phyloP scores from a whole-genome alignment of 2,329 filamentous ascomycete species.

The Trichoderma atrobrunneum region DNA sequence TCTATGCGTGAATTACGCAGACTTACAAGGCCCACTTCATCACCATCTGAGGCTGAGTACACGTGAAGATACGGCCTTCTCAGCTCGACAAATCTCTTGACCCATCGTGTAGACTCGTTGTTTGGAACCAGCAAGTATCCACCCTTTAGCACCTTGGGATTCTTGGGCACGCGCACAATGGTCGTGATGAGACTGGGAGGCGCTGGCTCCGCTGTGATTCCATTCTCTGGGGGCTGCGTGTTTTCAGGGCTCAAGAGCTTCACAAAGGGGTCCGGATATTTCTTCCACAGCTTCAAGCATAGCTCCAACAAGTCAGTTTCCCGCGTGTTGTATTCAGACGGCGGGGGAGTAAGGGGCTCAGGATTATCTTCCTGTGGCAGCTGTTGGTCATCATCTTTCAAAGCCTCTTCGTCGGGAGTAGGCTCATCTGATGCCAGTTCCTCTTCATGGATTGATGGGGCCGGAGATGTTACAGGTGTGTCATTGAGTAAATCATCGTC shows the following conservation, averaged over 20 bases:
- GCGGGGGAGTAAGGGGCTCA: conserved; percentile 24
- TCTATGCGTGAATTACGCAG: conserved; percentile 88
- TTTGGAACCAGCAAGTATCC: conserved; percentile 86
- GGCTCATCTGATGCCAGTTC: conserved; percentile 25
- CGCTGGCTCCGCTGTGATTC: conserved; percentile 47
- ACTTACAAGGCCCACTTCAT: conserved; percentile 87
- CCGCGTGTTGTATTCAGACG: conserved; percentile 45
- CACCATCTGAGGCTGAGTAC: conserved; percentile 78
- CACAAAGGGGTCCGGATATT: conserved; percentile 54
- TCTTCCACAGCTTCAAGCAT: conserved; percentile 63
- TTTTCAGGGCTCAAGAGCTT: conserved; percentile 58
- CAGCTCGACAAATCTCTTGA: conserved; percentile 89
- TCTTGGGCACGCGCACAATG: conserved; percentile 76
- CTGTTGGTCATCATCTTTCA: conserved; percentile 24
- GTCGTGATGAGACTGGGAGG: conserved; percentile 69
- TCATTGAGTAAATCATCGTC: conserved; percentile 59
- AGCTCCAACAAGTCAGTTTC: conserved; percentile 51
- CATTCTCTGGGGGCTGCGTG: conserved; percentile 67
- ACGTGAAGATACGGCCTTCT: conserved; percentile 89
- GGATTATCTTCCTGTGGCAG: conserved; percentile 22
- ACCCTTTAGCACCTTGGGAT: conserved; percentile 75
- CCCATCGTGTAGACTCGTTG: conserved; percentile 78
- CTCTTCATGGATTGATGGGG: conserved; percentile 31
- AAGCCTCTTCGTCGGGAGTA: conserved; percentile 25
- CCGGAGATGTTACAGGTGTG: conserved; percentile 52